Percentiles rank a stretch among this genome's conserved stretches.
phyloP scores from a whole-genome alignment of 495 filamentous ascomycete genomes.

The Acidiella bohemica region DNA sequence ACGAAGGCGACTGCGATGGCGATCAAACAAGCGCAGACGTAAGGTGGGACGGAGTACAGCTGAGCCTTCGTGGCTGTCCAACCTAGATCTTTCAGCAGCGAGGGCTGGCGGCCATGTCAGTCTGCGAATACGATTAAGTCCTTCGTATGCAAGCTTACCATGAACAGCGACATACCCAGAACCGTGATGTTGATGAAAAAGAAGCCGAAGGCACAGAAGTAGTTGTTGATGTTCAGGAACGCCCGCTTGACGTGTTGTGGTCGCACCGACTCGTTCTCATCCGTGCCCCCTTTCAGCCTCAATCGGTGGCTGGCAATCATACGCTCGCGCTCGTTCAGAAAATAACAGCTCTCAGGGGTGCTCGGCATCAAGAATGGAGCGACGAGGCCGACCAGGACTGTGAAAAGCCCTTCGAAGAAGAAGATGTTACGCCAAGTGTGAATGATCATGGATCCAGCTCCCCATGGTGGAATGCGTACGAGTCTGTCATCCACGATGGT shows the following conservation, averaged over 20 bases:
- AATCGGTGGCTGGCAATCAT: not conserved
- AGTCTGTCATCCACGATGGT: too few species aligned
- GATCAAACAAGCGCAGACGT: constrained; percentile 64
- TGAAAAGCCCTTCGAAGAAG: constrained; percentile 23
- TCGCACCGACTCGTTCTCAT: constrained; percentile 18
- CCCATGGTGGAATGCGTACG: constrained; percentile 18
- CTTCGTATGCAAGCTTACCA: too few species aligned
- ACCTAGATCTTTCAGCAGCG: constrained; percentile 24
- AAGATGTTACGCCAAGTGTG: constrained; percentile 22
- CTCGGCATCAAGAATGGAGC: not conserved
- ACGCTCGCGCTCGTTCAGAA: constrained; percentile 1
- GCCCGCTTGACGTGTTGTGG: constrained; percentile 15
- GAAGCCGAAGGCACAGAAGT: constrained; percentile 21
- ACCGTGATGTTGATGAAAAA: constrained; percentile 25
- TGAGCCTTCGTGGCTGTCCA: constrained; percentile 55
- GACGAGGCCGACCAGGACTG: constrained; percentile 13
- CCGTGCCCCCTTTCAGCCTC: not conserved
- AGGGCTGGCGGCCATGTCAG: too few species aligned
- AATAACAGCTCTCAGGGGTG: not conserved
- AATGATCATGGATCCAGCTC: constrained; percentile 11
- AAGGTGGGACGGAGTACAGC: constrained; percentile 71
- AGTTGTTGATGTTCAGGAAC: constrained; percentile 23
- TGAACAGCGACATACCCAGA: constrained; percentile 18
- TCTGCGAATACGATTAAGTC: too few species aligned
- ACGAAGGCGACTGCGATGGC: constrained; percentile 57